phyloP scores from a whole-genome alignment of 208 protist genomes.

The Trypanosoma melophagium region DNA sequence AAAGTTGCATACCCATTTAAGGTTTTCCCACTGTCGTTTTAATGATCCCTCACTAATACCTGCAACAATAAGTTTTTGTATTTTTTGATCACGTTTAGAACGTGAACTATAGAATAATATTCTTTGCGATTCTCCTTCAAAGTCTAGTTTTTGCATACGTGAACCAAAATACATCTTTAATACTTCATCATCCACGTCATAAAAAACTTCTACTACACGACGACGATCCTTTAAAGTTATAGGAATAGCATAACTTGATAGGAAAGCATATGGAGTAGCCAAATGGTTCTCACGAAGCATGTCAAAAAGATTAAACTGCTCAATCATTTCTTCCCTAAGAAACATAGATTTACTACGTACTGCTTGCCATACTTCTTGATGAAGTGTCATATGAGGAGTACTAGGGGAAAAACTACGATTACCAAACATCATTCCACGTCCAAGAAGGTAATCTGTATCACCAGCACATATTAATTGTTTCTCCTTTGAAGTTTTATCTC shows the following conservation, averaged over 20 bases:
- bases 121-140: conserved; percentile 16
- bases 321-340: conserved; percentile 52
- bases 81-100: conserved; percentile 1
- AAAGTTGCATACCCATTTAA: conserved; percentile 71
- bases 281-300: conserved; percentile 64
- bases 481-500: no score
- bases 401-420: conserved; percentile 5
- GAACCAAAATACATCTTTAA: conserved; percentile 78
- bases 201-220: conserved; percentile 74
- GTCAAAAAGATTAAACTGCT: conserved; percentile 80
- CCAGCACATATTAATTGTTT: no score
- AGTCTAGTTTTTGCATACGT: conserved; percentile 52
- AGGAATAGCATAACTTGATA: conserved; percentile 70
- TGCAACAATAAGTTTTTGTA: conserved; percentile 17
- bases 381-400: conserved; percentile 38
- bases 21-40: conserved; percentile 79
- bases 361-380: conserved; percentile 44
- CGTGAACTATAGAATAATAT: conserved; percentile 10
- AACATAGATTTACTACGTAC: conserved; percentile 11
- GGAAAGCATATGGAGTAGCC: conserved; percentile 74
- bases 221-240: conserved; percentile 60
- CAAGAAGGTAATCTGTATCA: no score
- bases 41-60: conserved; percentile 41
- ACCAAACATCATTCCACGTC: not conserved
- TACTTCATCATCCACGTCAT: conserved; percentile 61